Evolutionary conservation across 1,284 basidiomycete genomes (phyloP).

Genomic region (Ganoderma sp.): DNA sequence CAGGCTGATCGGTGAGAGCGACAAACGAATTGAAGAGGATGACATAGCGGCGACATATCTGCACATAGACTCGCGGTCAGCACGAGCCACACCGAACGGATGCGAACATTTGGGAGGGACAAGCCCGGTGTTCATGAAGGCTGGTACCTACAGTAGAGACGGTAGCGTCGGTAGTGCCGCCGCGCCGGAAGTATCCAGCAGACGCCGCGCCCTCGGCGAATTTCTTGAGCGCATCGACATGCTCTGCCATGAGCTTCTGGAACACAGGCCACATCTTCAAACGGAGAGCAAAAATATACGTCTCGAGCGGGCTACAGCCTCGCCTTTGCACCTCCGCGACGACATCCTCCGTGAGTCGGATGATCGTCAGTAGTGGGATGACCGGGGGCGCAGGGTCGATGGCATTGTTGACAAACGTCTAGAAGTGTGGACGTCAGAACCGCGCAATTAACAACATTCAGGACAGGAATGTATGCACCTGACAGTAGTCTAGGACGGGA

Average conservation of each 20-base stretch:
- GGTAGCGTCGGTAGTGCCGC: slow-evolving; percentile 67
- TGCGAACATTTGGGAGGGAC: not conserved
- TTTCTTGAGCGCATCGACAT: slow-evolving; percentile 81
- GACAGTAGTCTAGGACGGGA: slow-evolving; percentile 83
- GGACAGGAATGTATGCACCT: slow-evolving; percentile 51
- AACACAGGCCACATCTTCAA: slow-evolving; percentile 91
- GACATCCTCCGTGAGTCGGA: slow-evolving; percentile 83
- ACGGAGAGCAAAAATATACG: slow-evolving; percentile 79
- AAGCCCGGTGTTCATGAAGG: not conserved
- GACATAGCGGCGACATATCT: slow-evolving; percentile 73
- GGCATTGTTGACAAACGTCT: slow-evolving; percentile 72
- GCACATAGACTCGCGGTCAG: slow-evolving; percentile 22
- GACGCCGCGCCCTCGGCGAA: slow-evolving; percentile 72
- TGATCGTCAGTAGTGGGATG: slow-evolving; percentile 84
- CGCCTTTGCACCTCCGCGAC: slow-evolving; percentile 76
- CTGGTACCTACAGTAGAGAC: slow-evolving; percentile 61
- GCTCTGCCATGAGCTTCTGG: slow-evolving; percentile 85
- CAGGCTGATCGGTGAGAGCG: slow-evolving; percentile 78
- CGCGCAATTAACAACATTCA: too few relatives aligned
- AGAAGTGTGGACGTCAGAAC: slow-evolving; percentile 3
- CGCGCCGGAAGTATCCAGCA: slow-evolving; percentile 69
- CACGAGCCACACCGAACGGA: not conserved
- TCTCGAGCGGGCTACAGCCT: slow-evolving; percentile 78
- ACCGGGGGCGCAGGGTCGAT: slow-evolving; percentile 76
- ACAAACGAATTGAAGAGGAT: slow-evolving; percentile 82